phyloP scores from a whole-genome alignment of 2,329 filamentous ascomycete species.

The Botryotinia narcissicola region DNA sequence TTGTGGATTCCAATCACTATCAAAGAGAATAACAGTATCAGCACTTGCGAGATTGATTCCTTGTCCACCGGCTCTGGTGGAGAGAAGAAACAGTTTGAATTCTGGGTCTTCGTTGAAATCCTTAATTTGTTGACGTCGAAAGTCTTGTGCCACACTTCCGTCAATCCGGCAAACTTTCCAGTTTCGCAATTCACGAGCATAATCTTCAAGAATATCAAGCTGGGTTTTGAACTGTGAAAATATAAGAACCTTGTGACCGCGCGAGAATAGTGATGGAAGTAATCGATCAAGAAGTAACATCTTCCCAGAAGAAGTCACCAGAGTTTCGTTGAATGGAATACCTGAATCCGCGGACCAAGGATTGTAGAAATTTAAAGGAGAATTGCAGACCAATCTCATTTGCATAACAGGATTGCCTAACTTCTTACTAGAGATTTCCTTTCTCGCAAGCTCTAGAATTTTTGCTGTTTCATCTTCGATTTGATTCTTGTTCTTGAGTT shows the following conservation, averaged over 20 bases:
- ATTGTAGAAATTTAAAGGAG: constrained; percentile 94
- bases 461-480: constrained; percentile 63
- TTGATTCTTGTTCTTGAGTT: constrained; percentile 47
- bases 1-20: constrained; percentile 92
- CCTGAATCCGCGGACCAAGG: constrained; percentile 68
- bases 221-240: constrained; percentile 97
- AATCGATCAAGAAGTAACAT: constrained; percentile 92
- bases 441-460: constrained; percentile 74
- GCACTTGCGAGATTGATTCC: constrained; percentile 92
- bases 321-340: constrained; percentile 67
- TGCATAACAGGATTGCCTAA: constrained; percentile 92
- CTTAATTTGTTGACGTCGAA: constrained; percentile 68
- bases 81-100: constrained; percentile 78
- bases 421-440: constrained; percentile 87
- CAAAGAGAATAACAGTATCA: constrained; percentile 90
- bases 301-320: constrained; percentile 88
- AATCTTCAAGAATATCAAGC: constrained; percentile 85
- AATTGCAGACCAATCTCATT: constrained; percentile 86
- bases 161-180: constrained; percentile 91
- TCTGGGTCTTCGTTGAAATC: constrained; percentile 66
- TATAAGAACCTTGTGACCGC: constrained; percentile 86
- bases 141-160: constrained; percentile 74
- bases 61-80: constrained; percentile 87
- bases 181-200: constrained; percentile 70
- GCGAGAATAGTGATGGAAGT: constrained; percentile 68